These are phyloP conservation scores for Salmacisia buchloeana DNA, from an alignment of 1,284 basidiomycete genomes.

Conservation along the genomic window DNA sequence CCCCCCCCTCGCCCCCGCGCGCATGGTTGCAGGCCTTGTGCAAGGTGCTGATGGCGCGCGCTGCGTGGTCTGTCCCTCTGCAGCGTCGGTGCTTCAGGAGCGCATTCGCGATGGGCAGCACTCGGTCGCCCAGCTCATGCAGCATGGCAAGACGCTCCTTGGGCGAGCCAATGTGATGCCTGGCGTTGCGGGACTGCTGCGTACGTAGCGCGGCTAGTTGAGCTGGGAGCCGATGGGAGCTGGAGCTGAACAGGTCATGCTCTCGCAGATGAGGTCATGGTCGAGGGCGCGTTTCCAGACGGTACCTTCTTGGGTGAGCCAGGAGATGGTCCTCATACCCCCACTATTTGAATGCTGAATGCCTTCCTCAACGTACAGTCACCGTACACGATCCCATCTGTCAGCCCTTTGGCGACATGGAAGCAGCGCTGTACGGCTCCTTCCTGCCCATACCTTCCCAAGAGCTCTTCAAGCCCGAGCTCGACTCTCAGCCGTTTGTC, in stretches of 20 bases:
- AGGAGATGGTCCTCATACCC: not conserved
- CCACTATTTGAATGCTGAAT: not conserved
- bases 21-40: no score
- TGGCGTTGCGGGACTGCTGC: conserved; percentile 52
- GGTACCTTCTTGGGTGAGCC: conserved; percentile 36
- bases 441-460: conserved; percentile 75
- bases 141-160: conserved; percentile 66
- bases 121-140: conserved; percentile 81
- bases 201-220: conserved; percentile 59
- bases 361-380: conserved; percentile 17
- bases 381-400: conserved; percentile 76
- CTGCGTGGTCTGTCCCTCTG: no score
- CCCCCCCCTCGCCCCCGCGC: no score
- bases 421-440: conserved; percentile 80
- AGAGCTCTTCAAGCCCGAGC: conserved; percentile 48
- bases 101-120: conserved; percentile 88
- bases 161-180: conserved; percentile 86
- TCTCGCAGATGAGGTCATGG: conserved; percentile 41
- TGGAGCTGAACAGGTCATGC: conserved; percentile 69
- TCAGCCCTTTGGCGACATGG: conserved; percentile 64
- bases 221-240: conserved; percentile 59
- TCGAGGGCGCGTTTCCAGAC: conserved; percentile 46
- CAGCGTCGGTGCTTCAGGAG: conserved; percentile 77
- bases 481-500: conserved; percentile 5
- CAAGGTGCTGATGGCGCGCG: no score